Evolutionary conservation across 148 eudicot species (phyloP).

Genomic region (Camellia japonica): DNA sequence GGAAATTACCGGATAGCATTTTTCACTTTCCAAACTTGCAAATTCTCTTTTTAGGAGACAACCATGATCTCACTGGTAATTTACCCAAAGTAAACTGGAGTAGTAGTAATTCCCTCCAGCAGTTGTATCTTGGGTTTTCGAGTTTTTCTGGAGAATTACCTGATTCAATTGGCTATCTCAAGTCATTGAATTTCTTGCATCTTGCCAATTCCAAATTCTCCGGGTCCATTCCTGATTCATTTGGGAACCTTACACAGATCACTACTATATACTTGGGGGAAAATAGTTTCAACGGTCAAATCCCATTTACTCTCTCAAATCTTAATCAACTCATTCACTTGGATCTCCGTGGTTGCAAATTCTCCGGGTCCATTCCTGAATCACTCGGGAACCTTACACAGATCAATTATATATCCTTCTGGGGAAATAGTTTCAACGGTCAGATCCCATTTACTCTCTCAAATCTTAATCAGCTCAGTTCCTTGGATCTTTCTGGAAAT

Average conservation of each 20-base stretch:
- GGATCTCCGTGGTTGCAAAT: not conserved
- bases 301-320: slow-evolving; percentile 1
- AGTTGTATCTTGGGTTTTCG: not conserved
- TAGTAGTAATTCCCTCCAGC: not conserved
- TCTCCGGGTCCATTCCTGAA: slow-evolving; percentile 12
- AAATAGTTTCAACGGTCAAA: not conserved
- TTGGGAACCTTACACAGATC: slow-evolving; percentile 8
- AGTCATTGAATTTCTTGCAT: not conserved
- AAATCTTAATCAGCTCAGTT: not conserved
- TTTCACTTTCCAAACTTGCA: slow-evolving; percentile 11
- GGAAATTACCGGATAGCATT: not conserved
- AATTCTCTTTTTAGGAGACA: not conserved
- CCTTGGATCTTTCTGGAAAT: not conserved
- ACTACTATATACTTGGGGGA: not conserved
- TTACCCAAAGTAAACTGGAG: not conserved
- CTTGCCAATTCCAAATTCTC: slow-evolving; percentile 4
- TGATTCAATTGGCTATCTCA: slow-evolving; percentile 6
- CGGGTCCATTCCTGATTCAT: slow-evolving; percentile 8
- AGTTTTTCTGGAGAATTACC: slow-evolving; percentile 7
- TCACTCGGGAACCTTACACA: slow-evolving; percentile 8
- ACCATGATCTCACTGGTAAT: slow-evolving; percentile 12
- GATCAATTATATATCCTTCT: not conserved
- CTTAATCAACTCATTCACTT: not conserved
- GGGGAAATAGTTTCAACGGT: not conserved
- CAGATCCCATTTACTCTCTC: slow-evolving; percentile 3